Evolutionary conservation across 2,329 filamentous ascomycete genomes (phyloP).

Genomic region (Biscogniauxia mediterranea): DNA sequence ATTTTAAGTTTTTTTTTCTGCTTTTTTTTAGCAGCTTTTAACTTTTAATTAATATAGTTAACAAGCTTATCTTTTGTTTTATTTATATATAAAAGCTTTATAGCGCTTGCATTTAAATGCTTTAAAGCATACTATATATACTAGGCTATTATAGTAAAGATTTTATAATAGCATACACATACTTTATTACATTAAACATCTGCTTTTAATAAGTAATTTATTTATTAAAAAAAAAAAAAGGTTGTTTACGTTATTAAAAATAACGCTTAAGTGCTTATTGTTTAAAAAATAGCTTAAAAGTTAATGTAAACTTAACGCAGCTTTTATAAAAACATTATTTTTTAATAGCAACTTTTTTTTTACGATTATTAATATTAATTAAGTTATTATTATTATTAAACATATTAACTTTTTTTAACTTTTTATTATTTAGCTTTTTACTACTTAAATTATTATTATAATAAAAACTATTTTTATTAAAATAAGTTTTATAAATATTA

Average conservation of each 20-base stretch:
- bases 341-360: neutral
- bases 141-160: neutral
- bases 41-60: neutral
- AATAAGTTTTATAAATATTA: too few relatives aligned
- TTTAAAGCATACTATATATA: neutral
- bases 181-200: neutral
- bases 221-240: constrained; percentile 1
- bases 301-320: neutral
- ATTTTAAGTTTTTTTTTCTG: neutral
- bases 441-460: too few relatives aligned
- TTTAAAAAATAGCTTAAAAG: neutral
- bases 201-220: neutral
- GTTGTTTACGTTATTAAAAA: neutral
- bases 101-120: neutral
- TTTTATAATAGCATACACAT: neutral
- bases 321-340: neutral
- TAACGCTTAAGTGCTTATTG: neutral
- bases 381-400: too few relatives aligned
- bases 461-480: too few relatives aligned
- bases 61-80: neutral
- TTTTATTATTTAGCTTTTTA: too few relatives aligned
- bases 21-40: neutral
- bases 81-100: neutral
- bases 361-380: neutral
- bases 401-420: too few relatives aligned